Percentiles rank a stretch among this genome's conserved stretches.
These are phyloP conservation scores for Physcomitrium patens DNA, from an alignment of 225 moss, liverwort and hornwort species.

Conservation along the genomic window DNA sequence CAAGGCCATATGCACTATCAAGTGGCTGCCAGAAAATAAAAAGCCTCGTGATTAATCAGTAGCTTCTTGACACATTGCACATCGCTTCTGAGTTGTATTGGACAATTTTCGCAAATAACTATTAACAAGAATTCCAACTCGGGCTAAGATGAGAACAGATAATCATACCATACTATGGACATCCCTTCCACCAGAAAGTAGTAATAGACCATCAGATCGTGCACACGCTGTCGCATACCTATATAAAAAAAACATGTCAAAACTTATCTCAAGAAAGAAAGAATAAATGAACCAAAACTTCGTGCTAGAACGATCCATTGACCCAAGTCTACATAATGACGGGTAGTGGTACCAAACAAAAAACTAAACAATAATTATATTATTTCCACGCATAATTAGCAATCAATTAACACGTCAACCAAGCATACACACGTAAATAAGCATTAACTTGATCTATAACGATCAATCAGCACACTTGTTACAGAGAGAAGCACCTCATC, in stretches of 20 bases:
- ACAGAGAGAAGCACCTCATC: slow-evolving; percentile 20
- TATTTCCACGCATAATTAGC: background rate
- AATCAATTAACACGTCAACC: background rate
- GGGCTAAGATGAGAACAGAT: slow-evolving; percentile 19
- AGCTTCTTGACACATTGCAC: background rate
- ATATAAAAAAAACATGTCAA: background rate
- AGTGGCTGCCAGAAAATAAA: slow-evolving; percentile 56
- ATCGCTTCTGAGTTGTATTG: background rate
- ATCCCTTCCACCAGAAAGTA: slow-evolving; percentile 71
- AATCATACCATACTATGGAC: slow-evolving; percentile 68
- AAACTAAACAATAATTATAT: slow-evolving; percentile 2
- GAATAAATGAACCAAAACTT: slow-evolving; percentile 18
- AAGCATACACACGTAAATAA: slow-evolving; percentile 1
- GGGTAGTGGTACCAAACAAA: background rate
- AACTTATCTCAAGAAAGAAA: background rate
- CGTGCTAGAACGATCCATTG: background rate
- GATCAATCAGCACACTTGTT: background rate
- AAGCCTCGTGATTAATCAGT: slow-evolving; percentile 12
- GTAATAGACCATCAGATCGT: slow-evolving; percentile 65
- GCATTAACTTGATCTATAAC: background rate
- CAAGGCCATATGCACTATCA: slow-evolving; percentile 71
- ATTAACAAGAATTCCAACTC: background rate
- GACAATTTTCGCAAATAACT: background rate
- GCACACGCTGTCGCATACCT: slow-evolving; percentile 81
- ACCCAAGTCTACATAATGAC: background rate